Conservation (phyloP, 73 alveolate genomes). For the Symbiodinium natans region DNA sequence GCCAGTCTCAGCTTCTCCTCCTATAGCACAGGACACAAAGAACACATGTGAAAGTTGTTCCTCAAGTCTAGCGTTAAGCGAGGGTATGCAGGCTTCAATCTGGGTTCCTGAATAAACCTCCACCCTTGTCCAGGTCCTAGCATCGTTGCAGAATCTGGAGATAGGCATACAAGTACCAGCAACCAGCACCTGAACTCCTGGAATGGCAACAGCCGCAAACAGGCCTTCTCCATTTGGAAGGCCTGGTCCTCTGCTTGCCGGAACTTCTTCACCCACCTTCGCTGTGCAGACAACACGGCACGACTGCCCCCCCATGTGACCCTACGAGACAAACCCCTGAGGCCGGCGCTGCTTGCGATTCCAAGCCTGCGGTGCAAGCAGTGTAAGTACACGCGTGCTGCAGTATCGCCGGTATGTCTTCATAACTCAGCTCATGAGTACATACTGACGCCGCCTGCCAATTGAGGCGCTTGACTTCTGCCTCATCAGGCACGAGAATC, state of each 20-base stretch:
- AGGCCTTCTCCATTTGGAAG: constrained; percentile 27
- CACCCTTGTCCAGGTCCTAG: no score
- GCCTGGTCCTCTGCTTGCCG: constrained; percentile 69
- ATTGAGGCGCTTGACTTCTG: constrained; percentile 50
- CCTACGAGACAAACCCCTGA: background rate
- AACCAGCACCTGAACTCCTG: background rate
- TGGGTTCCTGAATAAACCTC: no score
- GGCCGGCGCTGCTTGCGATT: constrained; percentile 19
- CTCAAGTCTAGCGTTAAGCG: no score
- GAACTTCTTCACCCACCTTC: constrained; percentile 68
- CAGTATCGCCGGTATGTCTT: no score
- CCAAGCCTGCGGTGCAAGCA: constrained; percentile 37
- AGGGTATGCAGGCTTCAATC: no score
- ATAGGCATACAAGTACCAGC: no score
- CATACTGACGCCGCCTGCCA: background rate
- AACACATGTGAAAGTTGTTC: no score
- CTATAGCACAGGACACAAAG: no score
- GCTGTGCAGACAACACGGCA: no score
- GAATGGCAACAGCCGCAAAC: background rate
- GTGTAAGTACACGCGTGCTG: background rate
- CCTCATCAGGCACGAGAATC: constrained; percentile 15
- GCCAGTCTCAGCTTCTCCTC: constrained; percentile 51
- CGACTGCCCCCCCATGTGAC: no score
- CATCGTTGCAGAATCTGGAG: no score
- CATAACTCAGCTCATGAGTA: no score